Base-by-base conservation (phyloP, 495 filamentous ascomycete genomes). In the Penicillium salamii region DNA sequence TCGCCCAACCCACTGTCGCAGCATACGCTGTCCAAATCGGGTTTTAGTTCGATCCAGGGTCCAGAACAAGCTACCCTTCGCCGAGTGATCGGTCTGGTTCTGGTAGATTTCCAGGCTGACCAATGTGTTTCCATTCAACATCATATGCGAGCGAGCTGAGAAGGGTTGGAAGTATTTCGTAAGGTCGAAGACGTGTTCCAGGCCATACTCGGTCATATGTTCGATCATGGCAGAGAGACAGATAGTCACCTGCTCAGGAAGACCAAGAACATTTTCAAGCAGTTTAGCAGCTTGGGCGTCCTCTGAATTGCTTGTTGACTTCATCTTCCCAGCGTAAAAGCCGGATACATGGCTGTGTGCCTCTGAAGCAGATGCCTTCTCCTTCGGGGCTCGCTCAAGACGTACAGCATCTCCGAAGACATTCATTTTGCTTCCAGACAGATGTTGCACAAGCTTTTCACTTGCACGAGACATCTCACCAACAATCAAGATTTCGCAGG, bases 131-230 rank as follows among this genome's bases (percentile, higher is more conserved):
- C 91, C 93, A 58, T 96, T 97, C 50, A 99, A 76, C 3, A 97
- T 75, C 93, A 99, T 97, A 57, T 97, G 90, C 12, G 91, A 90
- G 21, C 93, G 77, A 2, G 92, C 88, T 58, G 88, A 95, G 67
- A 99, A 99, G 0, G 91, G 88, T 61, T 97, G 88, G 67, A 99
- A 99, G 62, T 97, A 96, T 53, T 96, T 96, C 7, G 93, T 97
- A 26, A 99, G 68, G 61, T 96, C 88, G 55, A 99, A 96, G 29
- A 99, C 89, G 70, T 99, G 91, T 61, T 99, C 87, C 33, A 99
- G 76, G 1, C 91, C 91, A 53, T 97, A 99, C 45, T 95, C 91
- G 20, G 85, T 83, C 68, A 99, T 76, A 61, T 99, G 91, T 7
- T 82, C 88, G 52, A 99, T 97, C 91, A 99, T 96, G 7, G 92